Evolutionary conservation across 169 alveolate species (phyloP).

Genomic region (Babesia divergens): DNA sequence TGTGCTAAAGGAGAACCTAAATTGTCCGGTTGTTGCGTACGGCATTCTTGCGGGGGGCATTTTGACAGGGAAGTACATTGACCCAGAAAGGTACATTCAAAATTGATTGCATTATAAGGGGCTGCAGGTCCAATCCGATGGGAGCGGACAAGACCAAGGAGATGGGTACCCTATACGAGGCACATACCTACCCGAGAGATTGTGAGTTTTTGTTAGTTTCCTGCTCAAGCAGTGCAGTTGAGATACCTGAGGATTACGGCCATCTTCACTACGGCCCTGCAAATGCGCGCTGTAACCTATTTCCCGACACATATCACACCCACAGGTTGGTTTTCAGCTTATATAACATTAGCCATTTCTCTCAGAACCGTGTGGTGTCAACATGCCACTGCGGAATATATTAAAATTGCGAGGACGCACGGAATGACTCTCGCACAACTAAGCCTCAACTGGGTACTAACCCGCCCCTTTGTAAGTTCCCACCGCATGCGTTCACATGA

Average conservation of each 20-base stretch:
- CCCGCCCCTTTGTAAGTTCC: constrained; percentile 77
- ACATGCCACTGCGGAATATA: constrained; percentile 77
- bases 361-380: constrained; percentile 81
- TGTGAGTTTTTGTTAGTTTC: constrained; percentile 37
- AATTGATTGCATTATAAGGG: no score
- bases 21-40: constrained; percentile 80
- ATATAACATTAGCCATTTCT: no score
- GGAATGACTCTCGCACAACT: constrained; percentile 79
- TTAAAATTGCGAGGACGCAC: constrained; percentile 76
- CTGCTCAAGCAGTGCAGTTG: constrained; percentile 32
- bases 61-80: constrained; percentile 82
- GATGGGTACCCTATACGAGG: constrained; percentile 33
- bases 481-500: no score
- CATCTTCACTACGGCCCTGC: constrained; percentile 79
- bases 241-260: constrained; percentile 80
- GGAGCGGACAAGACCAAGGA: constrained; percentile 73
- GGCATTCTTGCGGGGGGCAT: constrained; percentile 84
- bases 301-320: constrained; percentile 77
- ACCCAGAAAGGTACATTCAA: constrained; percentile 75
- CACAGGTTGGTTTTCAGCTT: constrained; percentile 45
- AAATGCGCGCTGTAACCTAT: constrained; percentile 77
- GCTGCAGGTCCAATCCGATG: constrained; percentile 58
- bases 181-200: constrained; percentile 29
- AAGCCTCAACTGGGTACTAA: constrained; percentile 71
- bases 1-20: constrained; percentile 59